Evolutionary conservation across 805 yeast species (phyloP).

Genomic region (Saccharomycopsis guyanensis): DNA sequence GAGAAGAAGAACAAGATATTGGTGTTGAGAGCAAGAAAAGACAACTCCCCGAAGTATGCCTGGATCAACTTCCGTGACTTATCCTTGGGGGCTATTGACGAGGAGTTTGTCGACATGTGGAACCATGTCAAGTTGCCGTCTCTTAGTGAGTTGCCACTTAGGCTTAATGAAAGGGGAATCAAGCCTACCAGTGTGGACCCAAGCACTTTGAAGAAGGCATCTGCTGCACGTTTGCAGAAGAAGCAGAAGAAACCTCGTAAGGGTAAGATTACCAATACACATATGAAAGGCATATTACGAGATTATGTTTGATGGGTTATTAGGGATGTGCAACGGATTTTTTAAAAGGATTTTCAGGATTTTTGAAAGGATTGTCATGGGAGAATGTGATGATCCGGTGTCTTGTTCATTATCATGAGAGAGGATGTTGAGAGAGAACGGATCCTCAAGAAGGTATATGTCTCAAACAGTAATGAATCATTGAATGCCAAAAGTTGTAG

Average conservation of each 20-base stretch:
- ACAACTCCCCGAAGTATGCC: slow-evolving; percentile 81
- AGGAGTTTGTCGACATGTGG: slow-evolving; percentile 83
- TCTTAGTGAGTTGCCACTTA: slow-evolving; percentile 70
- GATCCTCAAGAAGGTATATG: too few relatives aligned
- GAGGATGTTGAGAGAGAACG: too few relatives aligned
- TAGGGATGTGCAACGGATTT: background rate
- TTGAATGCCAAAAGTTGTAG: too few relatives aligned
- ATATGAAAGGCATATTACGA: slow-evolving; percentile 90
- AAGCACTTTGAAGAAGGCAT: slow-evolving; percentile 69
- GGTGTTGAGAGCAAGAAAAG: slow-evolving; percentile 87
- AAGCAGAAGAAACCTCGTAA: slow-evolving; percentile 89
- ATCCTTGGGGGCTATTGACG: slow-evolving; percentile 52
- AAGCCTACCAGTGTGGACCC: slow-evolving; percentile 99
- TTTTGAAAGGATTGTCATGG: background rate
- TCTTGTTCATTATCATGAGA: background rate
- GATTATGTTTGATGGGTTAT: slow-evolving; percentile 42
- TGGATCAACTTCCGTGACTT: slow-evolving; percentile 77
- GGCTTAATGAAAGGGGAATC: slow-evolving; percentile 73
- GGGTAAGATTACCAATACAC: slow-evolving; percentile 92
- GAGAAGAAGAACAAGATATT: slow-evolving; percentile 72
- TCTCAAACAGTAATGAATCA: too few relatives aligned
- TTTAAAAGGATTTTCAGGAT: background rate
- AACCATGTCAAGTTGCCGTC: slow-evolving; percentile 69
- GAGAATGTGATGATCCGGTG: background rate
- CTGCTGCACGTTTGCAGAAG: slow-evolving; percentile 47